A percentile compares a stretch with the other conserved stretches of the same genome.
phyloP scores from a whole-genome alignment of 495 filamentous ascomycete species.

The Penicillium turbatum region DNA sequence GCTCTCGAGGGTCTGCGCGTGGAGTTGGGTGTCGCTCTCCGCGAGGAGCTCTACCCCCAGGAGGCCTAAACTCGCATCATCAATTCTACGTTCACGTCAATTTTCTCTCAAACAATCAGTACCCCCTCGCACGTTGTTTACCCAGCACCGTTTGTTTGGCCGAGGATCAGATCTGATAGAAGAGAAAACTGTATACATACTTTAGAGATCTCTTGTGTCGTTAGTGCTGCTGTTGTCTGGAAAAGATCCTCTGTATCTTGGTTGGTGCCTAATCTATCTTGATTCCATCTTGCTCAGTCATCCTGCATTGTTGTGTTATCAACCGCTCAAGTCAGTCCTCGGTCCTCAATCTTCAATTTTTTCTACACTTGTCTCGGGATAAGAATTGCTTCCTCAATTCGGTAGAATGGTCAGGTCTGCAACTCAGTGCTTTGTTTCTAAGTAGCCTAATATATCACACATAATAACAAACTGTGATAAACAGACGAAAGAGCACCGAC shows the following conservation, averaged over 20 bases:
- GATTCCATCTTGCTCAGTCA: conserved; percentile 17
- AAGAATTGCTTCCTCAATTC: neutral
- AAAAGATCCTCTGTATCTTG: conserved; percentile 24
- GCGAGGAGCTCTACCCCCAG: conserved; percentile 93
- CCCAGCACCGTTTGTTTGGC: conserved; percentile 16
- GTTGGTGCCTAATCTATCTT: conserved; percentile 30
- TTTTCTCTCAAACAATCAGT: conserved; percentile 23
- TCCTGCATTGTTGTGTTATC: conserved; percentile 5
- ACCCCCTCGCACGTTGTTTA: conserved; percentile 15
- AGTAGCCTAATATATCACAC: conserved; percentile 8
- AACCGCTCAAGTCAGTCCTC: conserved; percentile 4
- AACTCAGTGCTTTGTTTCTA: neutral
- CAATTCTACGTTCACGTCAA: conserved; percentile 24
- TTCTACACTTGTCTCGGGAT: neutral
- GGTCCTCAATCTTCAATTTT: neutral
- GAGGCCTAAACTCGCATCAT: conserved; percentile 45
- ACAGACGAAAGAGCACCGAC: neutral
- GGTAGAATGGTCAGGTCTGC: neutral
- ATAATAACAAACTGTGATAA: conserved; percentile 1
- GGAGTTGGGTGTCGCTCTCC: conserved; percentile 86
- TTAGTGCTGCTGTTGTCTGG: conserved; percentile 28
- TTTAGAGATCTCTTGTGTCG: conserved; percentile 38
- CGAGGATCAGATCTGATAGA: conserved; percentile 28
- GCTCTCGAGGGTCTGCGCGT: conserved; percentile 88
- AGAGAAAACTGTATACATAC: conserved; percentile 50